A percentile compares a stretch with the other conserved stretches of the same genome.
Evolutionary conservation across 805 yeast genomes (phyloP).

Genomic region (Sugiyamaella lignohabitans): DNA sequence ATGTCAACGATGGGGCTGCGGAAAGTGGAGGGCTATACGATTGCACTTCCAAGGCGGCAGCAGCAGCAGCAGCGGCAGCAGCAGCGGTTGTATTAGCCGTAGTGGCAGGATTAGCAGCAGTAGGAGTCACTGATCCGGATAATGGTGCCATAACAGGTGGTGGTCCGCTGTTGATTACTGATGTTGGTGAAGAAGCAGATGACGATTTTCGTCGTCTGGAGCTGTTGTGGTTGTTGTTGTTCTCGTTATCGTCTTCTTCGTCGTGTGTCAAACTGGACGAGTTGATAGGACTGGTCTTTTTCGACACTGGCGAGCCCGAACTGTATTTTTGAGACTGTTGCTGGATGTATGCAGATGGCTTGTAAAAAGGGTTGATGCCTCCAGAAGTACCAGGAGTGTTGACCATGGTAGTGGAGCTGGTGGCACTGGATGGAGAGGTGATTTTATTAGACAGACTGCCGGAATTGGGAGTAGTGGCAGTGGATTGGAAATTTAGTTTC

Average conservation of each 20-base stretch:
- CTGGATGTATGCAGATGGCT: constrained; percentile 25
- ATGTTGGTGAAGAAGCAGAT: too few species aligned
- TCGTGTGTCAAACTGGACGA: too few species aligned
- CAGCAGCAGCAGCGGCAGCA: constrained; percentile 19
- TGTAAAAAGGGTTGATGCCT: constrained; percentile 32
- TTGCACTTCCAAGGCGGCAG: constrained; percentile 17
- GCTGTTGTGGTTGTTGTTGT: too few species aligned
- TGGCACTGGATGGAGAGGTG: background rate
- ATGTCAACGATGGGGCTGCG: constrained; percentile 12
- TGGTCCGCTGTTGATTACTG: background rate
- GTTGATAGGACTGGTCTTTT: too few species aligned
- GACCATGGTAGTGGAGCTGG: background rate
- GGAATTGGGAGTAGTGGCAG: constrained; percentile 3
- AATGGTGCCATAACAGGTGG: background rate
- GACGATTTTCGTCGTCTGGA: too few species aligned
- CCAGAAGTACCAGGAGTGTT: constrained; percentile 6
- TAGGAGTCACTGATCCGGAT: background rate
- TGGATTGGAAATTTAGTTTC: constrained; percentile 1
- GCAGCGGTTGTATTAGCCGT: constrained; percentile 4
- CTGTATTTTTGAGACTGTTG: background rate
- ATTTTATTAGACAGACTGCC: background rate
- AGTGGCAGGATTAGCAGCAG: constrained; percentile 2
- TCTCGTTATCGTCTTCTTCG: too few species aligned
- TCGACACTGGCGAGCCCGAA: background rate
- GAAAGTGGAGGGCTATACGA: constrained; percentile 14